phyloP scores from a whole-genome alignment of 108 stramenopile species.

The Fragilaria radians region DNA sequence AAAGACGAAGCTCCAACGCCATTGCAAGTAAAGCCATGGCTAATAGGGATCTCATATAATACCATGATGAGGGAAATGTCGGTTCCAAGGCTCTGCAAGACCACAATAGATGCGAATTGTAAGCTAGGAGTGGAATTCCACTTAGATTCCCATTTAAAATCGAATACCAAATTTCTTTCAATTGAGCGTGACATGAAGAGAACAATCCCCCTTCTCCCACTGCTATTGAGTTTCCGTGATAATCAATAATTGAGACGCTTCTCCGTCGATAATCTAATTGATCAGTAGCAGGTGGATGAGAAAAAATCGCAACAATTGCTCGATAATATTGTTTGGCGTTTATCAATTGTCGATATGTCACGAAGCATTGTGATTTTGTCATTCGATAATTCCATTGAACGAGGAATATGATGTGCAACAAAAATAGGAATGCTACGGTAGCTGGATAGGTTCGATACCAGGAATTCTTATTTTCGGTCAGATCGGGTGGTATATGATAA shows the following conservation, averaged over 20 bases:
- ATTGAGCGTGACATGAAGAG: too few relatives aligned
- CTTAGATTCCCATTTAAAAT: constrained; percentile 28
- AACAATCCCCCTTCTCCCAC: too few relatives aligned
- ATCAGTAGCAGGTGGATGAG: constrained; percentile 37
- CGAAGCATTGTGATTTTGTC: constrained; percentile 24
- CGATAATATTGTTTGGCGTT: constrained; percentile 32
- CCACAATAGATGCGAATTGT: constrained; percentile 50
- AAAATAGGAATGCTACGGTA: constrained; percentile 25
- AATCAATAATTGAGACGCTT: too few relatives aligned
- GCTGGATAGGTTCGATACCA: not conserved
- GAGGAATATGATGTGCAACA: constrained; percentile 36
- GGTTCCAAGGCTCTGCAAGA: constrained; percentile 55
- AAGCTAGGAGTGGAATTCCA: constrained; percentile 43
- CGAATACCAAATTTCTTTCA: constrained; percentile 12
- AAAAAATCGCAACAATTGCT: constrained; percentile 25
- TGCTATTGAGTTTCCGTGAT: too few relatives aligned
- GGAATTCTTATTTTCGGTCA: too few relatives aligned
- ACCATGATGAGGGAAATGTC: constrained; percentile 12
- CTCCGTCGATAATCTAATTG: too few relatives aligned
- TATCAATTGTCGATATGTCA: constrained; percentile 37
- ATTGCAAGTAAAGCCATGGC: constrained; percentile 5
- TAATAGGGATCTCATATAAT: constrained; percentile 17
- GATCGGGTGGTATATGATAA: too few relatives aligned
- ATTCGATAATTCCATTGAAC: constrained; percentile 37
- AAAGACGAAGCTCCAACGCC: not conserved